A percentile compares a stretch with the other conserved stretches of the same genome.
Evolutionary conservation across 1,284 basidiomycete species (phyloP).

Genomic region (Flammula alnicola): DNA sequence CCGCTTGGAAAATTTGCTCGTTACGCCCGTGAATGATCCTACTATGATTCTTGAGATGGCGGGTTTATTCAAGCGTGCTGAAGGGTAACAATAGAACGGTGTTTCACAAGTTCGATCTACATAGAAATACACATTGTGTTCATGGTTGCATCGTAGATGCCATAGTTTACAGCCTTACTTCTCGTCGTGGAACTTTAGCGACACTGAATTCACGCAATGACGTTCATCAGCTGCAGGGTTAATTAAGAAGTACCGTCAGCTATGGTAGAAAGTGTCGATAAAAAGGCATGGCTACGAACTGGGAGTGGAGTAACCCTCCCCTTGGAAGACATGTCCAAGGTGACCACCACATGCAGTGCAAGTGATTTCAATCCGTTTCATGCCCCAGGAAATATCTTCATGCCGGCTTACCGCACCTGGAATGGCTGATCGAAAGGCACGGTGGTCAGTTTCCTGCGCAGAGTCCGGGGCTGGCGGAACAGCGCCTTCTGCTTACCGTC

Average conservation of each 20-base stretch:
- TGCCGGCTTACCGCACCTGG: conserved; percentile 87
- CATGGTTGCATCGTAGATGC: neutral
- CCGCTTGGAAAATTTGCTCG: no score
- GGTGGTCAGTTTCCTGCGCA: no score
- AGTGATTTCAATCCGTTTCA: conserved; percentile 74
- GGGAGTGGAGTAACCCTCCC: conserved; percentile 79
- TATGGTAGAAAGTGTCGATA: conserved; percentile 8
- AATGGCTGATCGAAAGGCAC: conserved; percentile 56
- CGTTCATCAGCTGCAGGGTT: conserved; percentile 73
- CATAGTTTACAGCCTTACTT: conserved; percentile 31
- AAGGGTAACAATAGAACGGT: no score
- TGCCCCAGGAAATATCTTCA: conserved; percentile 62
- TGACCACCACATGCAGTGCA: conserved; percentile 90
- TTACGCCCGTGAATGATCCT: conserved; percentile 2
- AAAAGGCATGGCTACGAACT: conserved; percentile 50
- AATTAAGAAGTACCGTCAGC: neutral
- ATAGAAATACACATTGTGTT: no score
- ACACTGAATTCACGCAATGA: conserved; percentile 92
- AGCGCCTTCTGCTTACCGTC: conserved; percentile 66
- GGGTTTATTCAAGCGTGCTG: no score
- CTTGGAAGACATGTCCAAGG: conserved; percentile 93
- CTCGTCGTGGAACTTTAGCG: conserved; percentile 78
- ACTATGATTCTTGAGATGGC: conserved; percentile 5
- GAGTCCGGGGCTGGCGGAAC: no score
- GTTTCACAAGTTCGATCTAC: conserved; percentile 11